Evolutionary conservation across 257 asterid genomes (phyloP).

Genomic region (Apocynum venetum): DNA sequence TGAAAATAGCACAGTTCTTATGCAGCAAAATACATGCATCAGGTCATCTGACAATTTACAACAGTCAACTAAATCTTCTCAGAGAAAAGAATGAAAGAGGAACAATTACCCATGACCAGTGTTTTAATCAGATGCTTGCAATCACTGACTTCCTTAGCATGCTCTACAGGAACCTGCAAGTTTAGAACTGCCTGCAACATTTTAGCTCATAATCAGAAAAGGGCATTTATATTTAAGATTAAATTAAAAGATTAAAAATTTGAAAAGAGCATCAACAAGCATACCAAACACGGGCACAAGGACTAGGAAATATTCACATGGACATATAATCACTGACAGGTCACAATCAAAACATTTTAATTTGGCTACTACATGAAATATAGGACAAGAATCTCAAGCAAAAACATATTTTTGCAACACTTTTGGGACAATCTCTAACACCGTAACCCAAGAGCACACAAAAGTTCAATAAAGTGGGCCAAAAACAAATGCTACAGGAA

Average conservation of each 20-base stretch:
- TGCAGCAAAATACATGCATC: not conserved
- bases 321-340: not conserved
- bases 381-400: not conserved
- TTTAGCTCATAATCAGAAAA: constrained; percentile 23
- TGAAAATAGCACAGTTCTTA: not conserved
- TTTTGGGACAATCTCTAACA: not conserved
- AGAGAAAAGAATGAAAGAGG: constrained; percentile 13
- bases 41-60: not conserved
- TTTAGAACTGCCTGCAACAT: constrained; percentile 84
- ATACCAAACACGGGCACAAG: not conserved
- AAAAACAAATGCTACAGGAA: not conserved
- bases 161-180: constrained; percentile 77
- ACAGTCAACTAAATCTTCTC: not conserved
- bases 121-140: constrained; percentile 98
- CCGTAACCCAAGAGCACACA: not conserved
- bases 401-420: not conserved
- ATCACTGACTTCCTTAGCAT: constrained; percentile 93
- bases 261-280: not conserved
- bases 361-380: not conserved
- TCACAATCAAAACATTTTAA: not conserved
- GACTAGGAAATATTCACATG: not conserved
- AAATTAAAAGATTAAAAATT: not conserved
- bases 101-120: constrained; percentile 83
- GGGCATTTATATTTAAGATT: constrained; percentile 8
- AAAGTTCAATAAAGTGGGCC: not conserved